Percentiles rank a stretch among this genome's conserved stretches.
Conservation (phyloP, 2,329 filamentous ascomycete species). For the Capronia coronata region DNA sequence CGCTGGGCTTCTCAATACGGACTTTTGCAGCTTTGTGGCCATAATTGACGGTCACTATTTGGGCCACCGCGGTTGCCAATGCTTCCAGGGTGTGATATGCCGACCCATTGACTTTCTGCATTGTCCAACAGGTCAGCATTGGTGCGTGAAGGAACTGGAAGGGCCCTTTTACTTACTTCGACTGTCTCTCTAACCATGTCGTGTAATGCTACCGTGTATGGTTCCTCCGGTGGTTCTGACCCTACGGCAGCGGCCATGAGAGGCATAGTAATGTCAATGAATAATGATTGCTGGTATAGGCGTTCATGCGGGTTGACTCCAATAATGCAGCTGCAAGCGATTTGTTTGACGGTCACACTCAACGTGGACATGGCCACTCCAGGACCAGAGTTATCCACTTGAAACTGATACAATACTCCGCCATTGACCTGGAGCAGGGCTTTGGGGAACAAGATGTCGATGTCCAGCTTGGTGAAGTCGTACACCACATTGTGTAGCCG, state of each 20-base stretch:
- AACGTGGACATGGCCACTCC: conserved; percentile 14
- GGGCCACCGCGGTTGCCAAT: conserved; percentile 44
- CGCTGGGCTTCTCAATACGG: conserved; percentile 46
- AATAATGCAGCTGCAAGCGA: conserved; percentile 43
- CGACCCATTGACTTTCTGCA: conserved; percentile 42
- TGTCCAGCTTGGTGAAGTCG: conserved; percentile 17
- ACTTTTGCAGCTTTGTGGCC: conserved; percentile 44
- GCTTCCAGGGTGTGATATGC: conserved; percentile 48
- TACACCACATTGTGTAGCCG: conserved; percentile 13
- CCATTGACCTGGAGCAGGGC: conserved; percentile 40
- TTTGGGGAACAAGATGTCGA: conserved; percentile 36
- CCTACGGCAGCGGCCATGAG: conserved; percentile 17
- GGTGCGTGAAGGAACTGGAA: conserved; percentile 6
- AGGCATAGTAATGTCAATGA: conserved; percentile 35
- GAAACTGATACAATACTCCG: conserved; percentile 37
- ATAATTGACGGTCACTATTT: conserved; percentile 42
- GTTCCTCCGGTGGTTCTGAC: conserved; percentile 11
- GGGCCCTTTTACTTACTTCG: conserved; percentile 31
- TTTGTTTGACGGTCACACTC: conserved; percentile 36
- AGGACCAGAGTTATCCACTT: conserved; percentile 25
- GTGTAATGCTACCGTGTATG: conserved; percentile 30
- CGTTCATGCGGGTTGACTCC: conserved; percentile 50
- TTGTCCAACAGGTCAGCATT: background rate
- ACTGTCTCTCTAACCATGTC: conserved; percentile 36
- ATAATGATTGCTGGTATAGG: conserved; percentile 45